These are phyloP conservation scores for Clonostachys rhizophaga DNA, from an alignment of 2,329 filamentous ascomycete species.

Conservation along the genomic window DNA sequence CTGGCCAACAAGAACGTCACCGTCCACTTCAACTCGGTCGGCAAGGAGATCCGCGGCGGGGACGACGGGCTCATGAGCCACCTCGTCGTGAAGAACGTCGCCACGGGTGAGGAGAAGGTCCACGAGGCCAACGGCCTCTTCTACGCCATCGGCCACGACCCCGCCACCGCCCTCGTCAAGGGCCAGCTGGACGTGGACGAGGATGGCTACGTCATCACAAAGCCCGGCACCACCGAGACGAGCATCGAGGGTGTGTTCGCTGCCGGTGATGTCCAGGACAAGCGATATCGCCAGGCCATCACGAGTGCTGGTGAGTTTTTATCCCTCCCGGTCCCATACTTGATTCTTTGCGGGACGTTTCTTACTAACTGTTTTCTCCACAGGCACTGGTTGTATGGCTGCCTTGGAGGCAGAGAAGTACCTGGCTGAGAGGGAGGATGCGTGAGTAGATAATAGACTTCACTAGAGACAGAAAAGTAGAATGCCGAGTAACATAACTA, in stretches of 20 bases:
- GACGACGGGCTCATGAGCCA: slow-evolving; percentile 84
- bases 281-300: slow-evolving; percentile 95
- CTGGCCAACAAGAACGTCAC: slow-evolving; percentile 84
- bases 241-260: slow-evolving; percentile 91
- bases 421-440: slow-evolving; percentile 68
- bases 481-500: background rate
- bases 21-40: slow-evolving; percentile 79
- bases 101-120: slow-evolving; percentile 73
- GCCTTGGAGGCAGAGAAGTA: slow-evolving; percentile 95
- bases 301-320: slow-evolving; percentile 80
- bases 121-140: slow-evolving; percentile 89
- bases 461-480: background rate
- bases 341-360: background rate
- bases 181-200: slow-evolving; percentile 82
- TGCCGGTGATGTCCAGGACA: slow-evolving; percentile 97
- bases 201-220: slow-evolving; percentile 87
- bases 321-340: background rate
- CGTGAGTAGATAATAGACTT: slow-evolving; percentile 3
- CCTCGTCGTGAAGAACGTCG: slow-evolving; percentile 75
- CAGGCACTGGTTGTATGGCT: slow-evolving; percentile 90
- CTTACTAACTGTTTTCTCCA: background rate
- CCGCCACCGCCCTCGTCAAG: slow-evolving; percentile 86
- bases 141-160: slow-evolving; percentile 96
- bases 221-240: slow-evolving; percentile 83
- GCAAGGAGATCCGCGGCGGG: slow-evolving; percentile 80